Evolutionary conservation across 2,329 filamentous ascomycete species (phyloP).

Genomic region (Cadophora sp.): DNA sequence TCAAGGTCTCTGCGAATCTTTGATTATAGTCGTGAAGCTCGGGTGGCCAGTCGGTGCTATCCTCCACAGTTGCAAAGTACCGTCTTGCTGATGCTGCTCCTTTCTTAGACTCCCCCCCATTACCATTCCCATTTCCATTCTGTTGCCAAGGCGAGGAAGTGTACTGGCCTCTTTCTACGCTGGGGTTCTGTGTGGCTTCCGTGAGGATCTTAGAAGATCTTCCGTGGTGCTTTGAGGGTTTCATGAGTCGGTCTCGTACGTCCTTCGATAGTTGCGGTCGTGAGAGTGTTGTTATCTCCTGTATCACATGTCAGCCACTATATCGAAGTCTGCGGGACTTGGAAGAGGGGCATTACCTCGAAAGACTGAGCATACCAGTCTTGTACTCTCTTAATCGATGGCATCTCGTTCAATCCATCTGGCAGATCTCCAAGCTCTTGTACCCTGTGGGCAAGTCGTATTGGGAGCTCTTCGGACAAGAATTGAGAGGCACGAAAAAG

Average conservation of each 20-base stretch:
- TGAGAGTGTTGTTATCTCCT: constrained; percentile 91
- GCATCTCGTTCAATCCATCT: constrained; percentile 97
- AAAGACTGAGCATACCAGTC: constrained; percentile 99
- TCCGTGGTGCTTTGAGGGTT: constrained; percentile 60
- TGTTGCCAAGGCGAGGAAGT: constrained; percentile 58
- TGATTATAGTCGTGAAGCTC: constrained; percentile 95
- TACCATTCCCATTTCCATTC: constrained; percentile 50
- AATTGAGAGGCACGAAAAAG: constrained; percentile 98
- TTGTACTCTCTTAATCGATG: constrained; percentile 90
- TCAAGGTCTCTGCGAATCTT: constrained; percentile 84
- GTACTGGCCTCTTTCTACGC: constrained; percentile 84
- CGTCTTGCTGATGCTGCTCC: constrained; percentile 62
- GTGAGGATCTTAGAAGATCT: constrained; percentile 73
- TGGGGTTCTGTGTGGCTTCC: constrained; percentile 88
- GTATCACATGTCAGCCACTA: constrained; percentile 42
- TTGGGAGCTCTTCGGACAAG: constrained; percentile 96
- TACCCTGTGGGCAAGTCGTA: constrained; percentile 93
- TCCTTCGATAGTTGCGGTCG: constrained; percentile 79
- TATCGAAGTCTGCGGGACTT: constrained; percentile 14
- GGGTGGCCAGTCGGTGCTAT: constrained; percentile 87
- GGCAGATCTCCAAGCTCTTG: constrained; percentile 91
- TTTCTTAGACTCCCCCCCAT: constrained; percentile 57
- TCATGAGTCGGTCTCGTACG: constrained; percentile 79
- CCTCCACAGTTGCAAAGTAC: constrained; percentile 93
- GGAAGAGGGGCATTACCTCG: constrained; percentile 68